Percentiles rank a stretch among this genome's conserved stretches.
Evolutionary conservation across 2,329 filamentous ascomycete genomes (phyloP).

Genomic region (Metarhizium guizhouense): DNA sequence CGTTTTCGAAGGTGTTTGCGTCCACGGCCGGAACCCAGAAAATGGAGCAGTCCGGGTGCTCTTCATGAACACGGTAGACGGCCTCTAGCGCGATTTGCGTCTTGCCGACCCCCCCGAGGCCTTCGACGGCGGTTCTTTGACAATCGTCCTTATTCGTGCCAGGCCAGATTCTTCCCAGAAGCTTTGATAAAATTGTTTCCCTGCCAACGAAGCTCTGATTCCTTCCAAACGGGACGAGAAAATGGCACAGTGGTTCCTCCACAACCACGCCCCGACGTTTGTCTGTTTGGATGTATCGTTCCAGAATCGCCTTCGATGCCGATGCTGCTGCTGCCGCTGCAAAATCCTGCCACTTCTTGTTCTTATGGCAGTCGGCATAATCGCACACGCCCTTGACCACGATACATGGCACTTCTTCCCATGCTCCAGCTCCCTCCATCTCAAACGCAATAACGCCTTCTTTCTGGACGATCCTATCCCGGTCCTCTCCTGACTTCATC

Average conservation of each 20-base stretch:
- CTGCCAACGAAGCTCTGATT: slow-evolving; percentile 16
- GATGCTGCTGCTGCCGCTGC: not conserved
- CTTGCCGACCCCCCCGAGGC: slow-evolving; percentile 25
- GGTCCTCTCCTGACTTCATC: slow-evolving; percentile 25
- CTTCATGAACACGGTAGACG: slow-evolving; percentile 17
- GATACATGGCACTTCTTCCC: slow-evolving; percentile 18
- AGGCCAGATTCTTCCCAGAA: slow-evolving; percentile 10
- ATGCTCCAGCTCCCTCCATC: slow-evolving; percentile 25
- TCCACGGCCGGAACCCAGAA: slow-evolving; percentile 29
- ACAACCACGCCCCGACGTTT: not conserved
- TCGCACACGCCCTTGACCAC: not conserved
- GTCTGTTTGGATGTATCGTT: not conserved
- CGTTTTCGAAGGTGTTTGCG: slow-evolving; percentile 21
- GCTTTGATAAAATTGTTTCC: slow-evolving; percentile 7
- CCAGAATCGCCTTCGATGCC: not conserved
- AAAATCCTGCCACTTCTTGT: not conserved
- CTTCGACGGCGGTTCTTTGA: slow-evolving; percentile 17
- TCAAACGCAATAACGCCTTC: slow-evolving; percentile 22
- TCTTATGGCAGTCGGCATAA: not conserved
- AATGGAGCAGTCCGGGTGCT: slow-evolving; percentile 23
- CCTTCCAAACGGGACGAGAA: slow-evolving; percentile 9
- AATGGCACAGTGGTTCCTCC: not conserved
- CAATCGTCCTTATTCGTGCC: slow-evolving; percentile 9
- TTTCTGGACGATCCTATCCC: slow-evolving; percentile 23
- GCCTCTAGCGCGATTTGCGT: slow-evolving; percentile 12